Conservation (phyloP, 2,329 filamentous ascomycete species). For the Hymenotorrendiella dingleyae region DNA sequence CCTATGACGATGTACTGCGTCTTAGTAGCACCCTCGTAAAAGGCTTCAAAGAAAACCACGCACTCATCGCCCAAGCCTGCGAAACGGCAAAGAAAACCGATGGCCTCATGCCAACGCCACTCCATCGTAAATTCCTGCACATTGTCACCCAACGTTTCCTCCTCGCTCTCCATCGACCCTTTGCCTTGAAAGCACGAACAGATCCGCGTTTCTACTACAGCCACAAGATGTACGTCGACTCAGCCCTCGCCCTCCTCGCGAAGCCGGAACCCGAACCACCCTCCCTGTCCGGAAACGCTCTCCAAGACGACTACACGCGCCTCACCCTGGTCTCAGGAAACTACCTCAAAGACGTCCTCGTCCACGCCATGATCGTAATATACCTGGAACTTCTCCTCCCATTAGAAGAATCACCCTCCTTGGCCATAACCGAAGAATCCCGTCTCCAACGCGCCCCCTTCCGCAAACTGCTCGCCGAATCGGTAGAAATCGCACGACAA, state of each 20-base stretch:
- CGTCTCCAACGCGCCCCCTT: conserved; percentile 27
- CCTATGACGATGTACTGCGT: conserved; percentile 43
- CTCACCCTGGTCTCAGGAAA: conserved; percentile 36
- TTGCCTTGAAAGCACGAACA: conserved; percentile 35
- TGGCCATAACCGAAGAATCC: conserved; percentile 28
- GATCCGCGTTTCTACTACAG: conserved; percentile 46
- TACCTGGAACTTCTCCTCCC: conserved; percentile 37
- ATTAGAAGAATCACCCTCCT: conserved; percentile 11
- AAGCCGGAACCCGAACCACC: conserved; percentile 5
- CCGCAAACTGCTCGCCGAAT: conserved; percentile 28
- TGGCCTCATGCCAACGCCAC: background rate
- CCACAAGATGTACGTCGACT: conserved; percentile 41
- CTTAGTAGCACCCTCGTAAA: conserved; percentile 41
- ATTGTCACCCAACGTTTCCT: conserved; percentile 49
- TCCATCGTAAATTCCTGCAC: conserved; percentile 43
- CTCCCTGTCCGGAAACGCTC: background rate
- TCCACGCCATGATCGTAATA: conserved; percentile 37
- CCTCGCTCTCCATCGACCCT: conserved; percentile 47
- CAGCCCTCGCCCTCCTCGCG: conserved; percentile 28
- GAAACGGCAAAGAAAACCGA: background rate
- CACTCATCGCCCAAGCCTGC: conserved; percentile 9
- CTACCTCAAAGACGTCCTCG: conserved; percentile 36
- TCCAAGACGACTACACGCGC: conserved; percentile 8
- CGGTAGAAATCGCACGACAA: conserved; percentile 26
- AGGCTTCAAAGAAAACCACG: conserved; percentile 20